A percentile compares a stretch with the other conserved stretches of the same genome.
Conservation (phyloP, 73 alveolate genomes). For the Stentor coeruleus region DNA sequence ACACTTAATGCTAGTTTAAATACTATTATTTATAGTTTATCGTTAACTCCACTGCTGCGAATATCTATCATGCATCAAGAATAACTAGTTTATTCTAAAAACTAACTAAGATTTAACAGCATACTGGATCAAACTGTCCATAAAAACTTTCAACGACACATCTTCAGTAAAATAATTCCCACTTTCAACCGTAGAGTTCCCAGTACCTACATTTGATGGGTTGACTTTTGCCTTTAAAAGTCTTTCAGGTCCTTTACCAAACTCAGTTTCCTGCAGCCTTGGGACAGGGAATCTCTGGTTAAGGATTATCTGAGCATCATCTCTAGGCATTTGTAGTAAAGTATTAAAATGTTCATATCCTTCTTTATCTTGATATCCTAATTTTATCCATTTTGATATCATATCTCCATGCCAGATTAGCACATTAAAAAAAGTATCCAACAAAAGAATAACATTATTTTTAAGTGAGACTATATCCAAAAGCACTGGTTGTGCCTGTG, state of each 20-base stretch:
- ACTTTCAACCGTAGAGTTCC: constrained; percentile 55
- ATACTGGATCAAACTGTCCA: constrained; percentile 73
- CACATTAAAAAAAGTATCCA: constrained; percentile 94
- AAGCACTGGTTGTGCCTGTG: constrained; percentile 48
- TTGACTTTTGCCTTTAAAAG: constrained; percentile 72
- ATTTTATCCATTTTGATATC: constrained; percentile 86
- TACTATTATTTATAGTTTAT: too few species aligned
- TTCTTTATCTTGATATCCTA: constrained; percentile 76
- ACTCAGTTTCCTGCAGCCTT: constrained; percentile 66
- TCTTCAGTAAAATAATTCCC: constrained; percentile 82
- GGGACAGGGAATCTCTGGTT: constrained; percentile 90
- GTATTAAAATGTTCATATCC: constrained; percentile 78
- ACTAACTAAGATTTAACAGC: too few species aligned
- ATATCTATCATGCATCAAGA: too few species aligned
- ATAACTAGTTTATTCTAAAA: too few species aligned
- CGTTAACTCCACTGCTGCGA: too few species aligned
- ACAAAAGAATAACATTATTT: constrained; percentile 82
- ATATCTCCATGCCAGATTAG: constrained; percentile 91
- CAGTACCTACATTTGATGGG: constrained; percentile 63
- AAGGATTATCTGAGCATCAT: constrained; percentile 80
- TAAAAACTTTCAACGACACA: constrained; percentile 73
- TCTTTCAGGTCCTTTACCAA: constrained; percentile 87
- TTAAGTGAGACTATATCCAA: constrained; percentile 89
- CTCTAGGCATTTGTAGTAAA: constrained; percentile 81
- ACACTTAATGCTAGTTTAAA: too few species aligned